A percentile compares a stretch with the other conserved stretches of the same genome.
Evolutionary conservation across 2,329 filamentous ascomycete species (phyloP).

Genomic region (Penicillium capsulatum): DNA sequence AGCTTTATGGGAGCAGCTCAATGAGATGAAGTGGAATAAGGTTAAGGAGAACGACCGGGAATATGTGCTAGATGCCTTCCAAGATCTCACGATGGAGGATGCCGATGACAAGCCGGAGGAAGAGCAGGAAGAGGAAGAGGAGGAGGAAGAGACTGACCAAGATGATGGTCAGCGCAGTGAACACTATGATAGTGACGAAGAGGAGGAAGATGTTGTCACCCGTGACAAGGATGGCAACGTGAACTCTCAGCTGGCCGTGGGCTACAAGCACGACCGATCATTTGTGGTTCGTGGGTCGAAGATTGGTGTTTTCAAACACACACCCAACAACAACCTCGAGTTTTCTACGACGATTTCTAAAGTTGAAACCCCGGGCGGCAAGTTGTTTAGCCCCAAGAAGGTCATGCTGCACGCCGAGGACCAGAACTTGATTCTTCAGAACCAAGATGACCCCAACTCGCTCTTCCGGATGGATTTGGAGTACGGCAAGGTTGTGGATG

Average conservation of each 20-base stretch:
- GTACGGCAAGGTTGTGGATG: constrained; percentile 95
- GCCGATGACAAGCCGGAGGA: constrained; percentile 55
- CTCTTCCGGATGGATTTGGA: constrained; percentile 97
- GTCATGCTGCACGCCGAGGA: constrained; percentile 94
- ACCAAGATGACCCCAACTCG: constrained; percentile 75
- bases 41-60: constrained; percentile 88
- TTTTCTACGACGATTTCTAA: constrained; percentile 98
- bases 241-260: constrained; percentile 91
- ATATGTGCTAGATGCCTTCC: constrained; percentile 92
- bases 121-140: constrained; percentile 50
- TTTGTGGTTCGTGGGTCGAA: constrained; percentile 97
- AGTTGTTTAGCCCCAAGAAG: constrained; percentile 89
- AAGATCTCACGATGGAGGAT: constrained; percentile 90
- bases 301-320: constrained; percentile 98
- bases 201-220: constrained; percentile 69
- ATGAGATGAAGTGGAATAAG: constrained; percentile 90
- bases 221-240: constrained; percentile 71
- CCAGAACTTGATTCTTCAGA: constrained; percentile 83
- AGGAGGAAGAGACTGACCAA: constrained; percentile 56
- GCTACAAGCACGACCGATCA: constrained; percentile 93
- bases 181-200: constrained; percentile 70
- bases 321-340: constrained; percentile 82
- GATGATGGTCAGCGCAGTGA: constrained; percentile 66
- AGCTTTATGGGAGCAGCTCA: constrained; percentile 92
- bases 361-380: constrained; percentile 81